Evolutionary conservation across 192 early-diverging fungal genomes (phyloP), one percentile per base, ranked within the genome.

Genomic region (Chytriomyces hyalinus): DNA sequence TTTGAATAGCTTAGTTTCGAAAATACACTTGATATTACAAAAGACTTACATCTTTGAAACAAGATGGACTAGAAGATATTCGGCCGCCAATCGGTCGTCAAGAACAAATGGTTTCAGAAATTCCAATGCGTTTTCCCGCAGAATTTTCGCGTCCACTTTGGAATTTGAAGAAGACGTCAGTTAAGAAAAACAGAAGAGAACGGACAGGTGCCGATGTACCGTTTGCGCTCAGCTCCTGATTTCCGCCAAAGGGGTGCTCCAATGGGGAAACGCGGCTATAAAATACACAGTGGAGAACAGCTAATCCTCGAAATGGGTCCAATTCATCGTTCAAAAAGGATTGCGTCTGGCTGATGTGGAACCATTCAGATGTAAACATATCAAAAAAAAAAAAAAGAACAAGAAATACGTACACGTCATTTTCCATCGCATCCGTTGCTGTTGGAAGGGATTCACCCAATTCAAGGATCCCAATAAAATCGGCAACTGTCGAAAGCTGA

Each of bases 31-130:
- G 36, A 36, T 36, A 36, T 26, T 36, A 36, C 2, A 36, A 36
- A 36, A 36, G 1, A 70, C 78, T 74, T 53, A 80, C 82, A 83
- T 83, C 67, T 78, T 83, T 15, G 82, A 78, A 7, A 77, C 64
- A 59, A 83, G 4, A 49, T 80, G 76, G 13, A 80, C 70, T 6
- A 83, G 57, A 7, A 83, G 53, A 77, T 80, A 83, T 67, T 83
- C 79, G 26, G 79, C 82, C 4, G 79, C 82, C 17, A 83, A 49
- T 8, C 10, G 13, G 50, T 83, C 82, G n/a, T 77, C 79, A n/a
- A 73, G 20, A 44, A 83, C 69, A 49, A n/a, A 53, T 13, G 59
- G 59, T 9, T 26, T 45, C 6, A 83, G 57, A 61, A 63, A 62
- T 5, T 78, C 47, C 20, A 83, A 9, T 5, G 45, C 24, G 9